Evolutionary conservation across 1,284 basidiomycete species (phyloP).

Genomic region (Coriolopsis trogii): DNA sequence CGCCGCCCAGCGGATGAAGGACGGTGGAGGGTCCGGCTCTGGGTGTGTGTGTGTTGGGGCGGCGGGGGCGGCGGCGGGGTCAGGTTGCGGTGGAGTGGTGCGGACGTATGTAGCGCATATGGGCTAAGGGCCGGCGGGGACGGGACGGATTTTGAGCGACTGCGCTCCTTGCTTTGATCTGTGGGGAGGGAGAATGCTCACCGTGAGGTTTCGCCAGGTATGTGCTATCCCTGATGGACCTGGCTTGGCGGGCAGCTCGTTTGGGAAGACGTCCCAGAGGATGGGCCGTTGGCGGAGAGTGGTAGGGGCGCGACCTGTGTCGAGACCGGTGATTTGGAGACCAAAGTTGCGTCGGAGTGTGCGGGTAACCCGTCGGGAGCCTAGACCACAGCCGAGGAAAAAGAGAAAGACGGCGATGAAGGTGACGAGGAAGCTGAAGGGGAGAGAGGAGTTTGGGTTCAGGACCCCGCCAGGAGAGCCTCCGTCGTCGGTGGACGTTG

Average conservation of each 20-base stretch:
- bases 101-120: constrained; percentile 25
- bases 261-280: constrained; percentile 27
- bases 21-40: neutral
- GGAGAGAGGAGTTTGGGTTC: constrained; percentile 28
- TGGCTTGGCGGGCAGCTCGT: neutral
- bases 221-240: neutral
- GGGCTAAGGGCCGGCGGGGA: too few species aligned
- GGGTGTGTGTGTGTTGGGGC: neutral
- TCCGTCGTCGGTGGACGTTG: too few species aligned
- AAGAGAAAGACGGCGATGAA: constrained; percentile 60
- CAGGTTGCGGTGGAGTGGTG: too few species aligned
- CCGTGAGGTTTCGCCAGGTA: constrained; percentile 21
- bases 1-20: constrained; percentile 2
- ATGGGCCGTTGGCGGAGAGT: constrained; percentile 11
- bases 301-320: neutral
- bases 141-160: too few species aligned
- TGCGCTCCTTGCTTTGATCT: too few species aligned
- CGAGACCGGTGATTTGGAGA: constrained; percentile 9
- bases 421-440: constrained; percentile 64
- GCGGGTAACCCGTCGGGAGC: constrained; percentile 44
- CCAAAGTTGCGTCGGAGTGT: constrained; percentile 26
- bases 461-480: too few species aligned
- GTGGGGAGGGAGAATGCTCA: constrained; percentile 18
- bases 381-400: constrained; percentile 58
- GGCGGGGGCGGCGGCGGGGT: too few species aligned